phyloP scores from a whole-genome alignment of 805 yeast genomes.

The Myxozyma udenii region DNA sequence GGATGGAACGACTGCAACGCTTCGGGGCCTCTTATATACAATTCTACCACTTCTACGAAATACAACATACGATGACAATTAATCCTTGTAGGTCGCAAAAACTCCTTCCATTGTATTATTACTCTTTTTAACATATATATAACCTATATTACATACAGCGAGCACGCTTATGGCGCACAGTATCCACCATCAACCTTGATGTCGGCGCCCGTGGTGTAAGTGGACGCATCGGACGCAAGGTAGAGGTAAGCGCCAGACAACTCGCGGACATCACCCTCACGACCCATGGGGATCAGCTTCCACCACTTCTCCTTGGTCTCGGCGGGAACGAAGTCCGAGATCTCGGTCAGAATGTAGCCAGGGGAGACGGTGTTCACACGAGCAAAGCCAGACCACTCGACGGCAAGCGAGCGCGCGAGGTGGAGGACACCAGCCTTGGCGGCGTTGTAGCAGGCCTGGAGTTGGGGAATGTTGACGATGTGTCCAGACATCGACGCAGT shows the following conservation, averaged over 20 bases:
- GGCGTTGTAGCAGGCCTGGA: slow-evolving; percentile 81
- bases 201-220: slow-evolving; percentile 77
- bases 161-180: slow-evolving; percentile 20
- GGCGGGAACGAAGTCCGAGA: slow-evolving; percentile 35
- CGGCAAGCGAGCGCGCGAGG: slow-evolving; percentile 71
- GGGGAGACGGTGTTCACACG: slow-evolving; percentile 52
- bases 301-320: slow-evolving; percentile 44
- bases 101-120: no score
- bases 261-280: slow-evolving; percentile 71
- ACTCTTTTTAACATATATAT: no score
- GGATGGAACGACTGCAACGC: no score
- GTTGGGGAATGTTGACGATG: slow-evolving; percentile 81
- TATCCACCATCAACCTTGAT: slow-evolving; percentile 68
- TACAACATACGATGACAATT: no score
- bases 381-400: slow-evolving; percentile 69
- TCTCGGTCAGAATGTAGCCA: slow-evolving; percentile 64
- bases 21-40: no score
- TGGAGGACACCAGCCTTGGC: slow-evolving; percentile 83
- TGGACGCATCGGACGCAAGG: slow-evolving; percentile 76
- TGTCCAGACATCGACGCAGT: slow-evolving; percentile 91
- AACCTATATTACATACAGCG: neutral
- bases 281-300: slow-evolving; percentile 55
- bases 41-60: no score
- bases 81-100: no score
- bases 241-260: slow-evolving; percentile 60